Base-by-base conservation (phyloP, 1,284 basidiomycete genomes). In the Irpex rosettiformis region DNA sequence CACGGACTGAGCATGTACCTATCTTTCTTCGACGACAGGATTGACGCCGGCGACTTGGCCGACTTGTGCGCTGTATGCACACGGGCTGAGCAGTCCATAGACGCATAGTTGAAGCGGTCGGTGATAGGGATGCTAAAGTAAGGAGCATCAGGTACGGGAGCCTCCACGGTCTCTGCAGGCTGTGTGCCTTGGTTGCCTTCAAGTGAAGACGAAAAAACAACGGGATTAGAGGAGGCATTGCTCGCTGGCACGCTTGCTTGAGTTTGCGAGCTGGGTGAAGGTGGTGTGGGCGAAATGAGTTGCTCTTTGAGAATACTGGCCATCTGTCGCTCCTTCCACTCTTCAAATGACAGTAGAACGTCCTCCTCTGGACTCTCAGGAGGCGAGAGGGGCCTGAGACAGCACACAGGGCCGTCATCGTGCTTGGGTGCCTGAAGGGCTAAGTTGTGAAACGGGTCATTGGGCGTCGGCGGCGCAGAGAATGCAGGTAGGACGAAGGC, bases 1-100 rank as follows among this genome's bases (percentile, higher is more conserved):
- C 97, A 99, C 0, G 96, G 96, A 56, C 91, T 94, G 62, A 98
- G 88, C 96, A 99, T 97, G 79, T 99, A 99, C 63, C 88, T 79
- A 73, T 99, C 96, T 71, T 90, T 91, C 75, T 95, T 96, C 55
- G 89, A 90, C 54, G 91, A 91, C 2, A 99, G 81, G 58, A 99
- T 91, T 0, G 91, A 83, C 0, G 88, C 85, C 0, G 94, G 78
- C 1, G 93, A 94, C 67, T 95, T 95, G 48, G 95, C 91, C 0
- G 83, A 82, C 27, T 85, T 83, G 69, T 96, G 94, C 0, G 93
- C 81, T 2, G 84, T 82, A 72, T 97, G 94, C 16, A 98, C 88
- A 2, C 94, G 89, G 1, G 96, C 95, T 0, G 93, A 94, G 70
- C 96, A 99, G 72, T 98, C 96, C 60, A 89, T 72, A 43, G 88